A percentile compares a stretch with the other conserved stretches of the same genome.
These are phyloP conservation scores for Solanum dulcamara DNA, from an alignment of 257 asterid species.

Conservation along the genomic window DNA sequence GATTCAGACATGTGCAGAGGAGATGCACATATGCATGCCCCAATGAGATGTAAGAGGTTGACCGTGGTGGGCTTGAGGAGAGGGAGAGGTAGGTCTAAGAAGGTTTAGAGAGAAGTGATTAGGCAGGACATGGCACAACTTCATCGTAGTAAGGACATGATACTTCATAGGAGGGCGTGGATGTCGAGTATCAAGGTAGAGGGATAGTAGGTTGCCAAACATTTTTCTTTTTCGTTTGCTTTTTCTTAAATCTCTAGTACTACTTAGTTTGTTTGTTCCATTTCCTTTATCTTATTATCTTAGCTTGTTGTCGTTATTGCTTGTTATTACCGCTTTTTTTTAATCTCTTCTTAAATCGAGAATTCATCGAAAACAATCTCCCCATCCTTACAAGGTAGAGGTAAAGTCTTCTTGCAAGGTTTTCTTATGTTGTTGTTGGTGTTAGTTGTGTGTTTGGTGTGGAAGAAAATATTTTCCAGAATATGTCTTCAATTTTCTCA, in stretches of 20 bases:
- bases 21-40: too few relatives aligned
- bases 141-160: background rate
- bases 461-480: too few relatives aligned
- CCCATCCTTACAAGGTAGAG: accelerated
- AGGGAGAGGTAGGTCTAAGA: background rate
- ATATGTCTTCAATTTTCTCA: too few relatives aligned
- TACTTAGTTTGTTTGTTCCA: too few relatives aligned
- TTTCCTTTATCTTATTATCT: too few relatives aligned
- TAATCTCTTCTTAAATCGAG: too few relatives aligned
- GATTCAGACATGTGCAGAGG: background rate
- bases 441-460: too few relatives aligned
- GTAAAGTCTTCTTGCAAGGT: too few relatives aligned
- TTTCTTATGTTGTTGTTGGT: too few relatives aligned
- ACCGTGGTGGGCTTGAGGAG: background rate
- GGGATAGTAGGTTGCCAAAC: background rate
- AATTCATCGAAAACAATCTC: background rate
- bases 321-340: background rate
- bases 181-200: background rate
- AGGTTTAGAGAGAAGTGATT: too few relatives aligned
- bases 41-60: background rate
- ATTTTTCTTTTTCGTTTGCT: background rate
- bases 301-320: background rate
- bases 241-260: background rate
- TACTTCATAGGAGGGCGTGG: background rate
- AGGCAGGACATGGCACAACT: accelerated